phyloP scores from a whole-genome alignment of 768 basidiomycete species.

The Rubroboletus pulcherrimus region DNA sequence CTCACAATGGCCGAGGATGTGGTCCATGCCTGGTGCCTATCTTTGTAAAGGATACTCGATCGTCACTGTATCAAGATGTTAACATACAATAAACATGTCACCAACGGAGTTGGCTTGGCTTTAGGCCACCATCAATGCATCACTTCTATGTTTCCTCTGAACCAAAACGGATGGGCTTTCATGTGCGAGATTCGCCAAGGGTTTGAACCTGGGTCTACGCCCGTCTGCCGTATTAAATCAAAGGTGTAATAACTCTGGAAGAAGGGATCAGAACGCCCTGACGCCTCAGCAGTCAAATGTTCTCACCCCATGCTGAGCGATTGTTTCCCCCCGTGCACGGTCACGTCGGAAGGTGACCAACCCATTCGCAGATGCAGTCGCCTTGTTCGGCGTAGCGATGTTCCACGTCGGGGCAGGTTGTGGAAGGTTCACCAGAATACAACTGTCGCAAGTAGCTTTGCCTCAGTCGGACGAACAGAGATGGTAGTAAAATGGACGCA shows the following conservation, averaged over 20 bases:
- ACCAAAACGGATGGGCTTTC: constrained; percentile 29
- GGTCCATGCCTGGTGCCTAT: background rate
- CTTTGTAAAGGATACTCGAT: background rate
- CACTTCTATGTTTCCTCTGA: constrained; percentile 26
- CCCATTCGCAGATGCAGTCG: constrained; percentile 24
- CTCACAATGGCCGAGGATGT: background rate
- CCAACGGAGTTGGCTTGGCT: background rate
- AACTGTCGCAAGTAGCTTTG: constrained; percentile 4
- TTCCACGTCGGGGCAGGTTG: constrained; percentile 21
- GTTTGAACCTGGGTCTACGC: constrained; percentile 12
- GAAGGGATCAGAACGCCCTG: background rate
- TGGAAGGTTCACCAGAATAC: constrained; percentile 25
- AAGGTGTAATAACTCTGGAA: constrained; percentile 25
- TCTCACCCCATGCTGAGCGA: constrained; percentile 24
- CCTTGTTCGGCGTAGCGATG: constrained; percentile 17
- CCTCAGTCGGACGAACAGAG: background rate
- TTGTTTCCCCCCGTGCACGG: constrained; percentile 21
- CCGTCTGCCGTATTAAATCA: constrained; percentile 18
- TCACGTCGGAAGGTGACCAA: constrained; percentile 24
- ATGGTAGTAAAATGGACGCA: background rate
- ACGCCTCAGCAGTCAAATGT: background rate
- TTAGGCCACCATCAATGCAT: constrained; percentile 11
- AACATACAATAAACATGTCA: background rate
- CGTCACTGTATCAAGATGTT: background rate
- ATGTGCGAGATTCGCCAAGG: constrained; percentile 26